Evolutionary conservation across 1,139 yeast genomes (phyloP).

Genomic region (Debaryomyces singareniensis): DNA sequence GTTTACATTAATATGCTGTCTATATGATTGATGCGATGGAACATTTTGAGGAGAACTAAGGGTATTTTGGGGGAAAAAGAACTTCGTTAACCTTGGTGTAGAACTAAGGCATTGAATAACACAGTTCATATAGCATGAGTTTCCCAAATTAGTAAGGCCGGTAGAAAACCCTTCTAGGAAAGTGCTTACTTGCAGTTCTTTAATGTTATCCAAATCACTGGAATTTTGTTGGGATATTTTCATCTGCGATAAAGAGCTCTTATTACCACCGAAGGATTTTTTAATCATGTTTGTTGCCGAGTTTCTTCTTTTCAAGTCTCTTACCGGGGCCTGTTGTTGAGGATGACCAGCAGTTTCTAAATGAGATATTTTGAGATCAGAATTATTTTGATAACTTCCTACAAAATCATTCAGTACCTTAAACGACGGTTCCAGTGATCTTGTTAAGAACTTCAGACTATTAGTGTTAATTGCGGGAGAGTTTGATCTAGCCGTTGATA

Average conservation of each 20-base stretch:
- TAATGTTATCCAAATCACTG: slow-evolving; percentile 35
- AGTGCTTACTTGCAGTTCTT: slow-evolving; percentile 23
- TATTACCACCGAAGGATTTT: not conserved
- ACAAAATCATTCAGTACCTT: not conserved
- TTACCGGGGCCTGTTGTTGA: not conserved
- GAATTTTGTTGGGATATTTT: slow-evolving; percentile 14
- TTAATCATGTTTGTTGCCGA: not conserved
- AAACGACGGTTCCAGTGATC: not conserved
- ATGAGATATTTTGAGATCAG: not conserved
- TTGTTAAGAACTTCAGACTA: too few relatives aligned
- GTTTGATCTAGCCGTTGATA: slow-evolving; percentile 27
- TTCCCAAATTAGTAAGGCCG: slow-evolving; percentile 79
- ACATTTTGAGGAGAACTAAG: slow-evolving; percentile 5
- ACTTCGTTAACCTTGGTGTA: slow-evolving; percentile 36
- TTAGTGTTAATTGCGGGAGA: not conserved
- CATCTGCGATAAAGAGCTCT: not conserved
- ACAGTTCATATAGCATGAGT: slow-evolving; percentile 92
- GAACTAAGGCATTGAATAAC: slow-evolving; percentile 73
- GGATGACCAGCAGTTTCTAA: not conserved
- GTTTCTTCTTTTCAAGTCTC: not conserved
- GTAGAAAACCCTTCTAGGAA: slow-evolving; percentile 33
- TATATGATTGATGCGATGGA: slow-evolving; percentile 37
- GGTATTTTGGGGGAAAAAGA: slow-evolving; percentile 30
- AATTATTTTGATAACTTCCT: not conserved
- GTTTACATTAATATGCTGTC: slow-evolving; percentile 64